Base-by-base conservation (phyloP, 805 yeast species). In the Candida chilensis region DNA sequence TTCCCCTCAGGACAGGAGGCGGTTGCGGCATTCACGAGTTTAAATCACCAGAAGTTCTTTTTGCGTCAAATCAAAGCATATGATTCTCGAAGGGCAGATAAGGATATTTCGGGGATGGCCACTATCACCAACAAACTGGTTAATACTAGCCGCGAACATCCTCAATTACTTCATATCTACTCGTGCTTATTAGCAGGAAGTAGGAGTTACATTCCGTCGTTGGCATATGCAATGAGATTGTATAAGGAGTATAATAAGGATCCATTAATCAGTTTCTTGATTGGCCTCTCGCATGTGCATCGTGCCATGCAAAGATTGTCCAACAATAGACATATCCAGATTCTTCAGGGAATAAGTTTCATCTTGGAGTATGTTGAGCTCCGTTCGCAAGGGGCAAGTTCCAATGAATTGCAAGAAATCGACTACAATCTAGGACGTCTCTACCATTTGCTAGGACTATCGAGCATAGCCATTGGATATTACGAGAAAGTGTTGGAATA, bases 251-350 rank as follows among this genome's bases (percentile, higher is more conserved):
- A 72, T 33, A 78, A 78, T 27, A 56, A 73, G 25, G 95, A 90
- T 38, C 94, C 96, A 2, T 71, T 86, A 60, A 60, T 92, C 2
- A 68, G 85, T 36, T 61, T 92, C 17, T 54, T 81, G 21, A 60
- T 83, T 27, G 96, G 92, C 0, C 52, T 92, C 24, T 76, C 88
- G 0, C 88, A 87, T 53, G 60, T 88, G 16, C 96, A 90, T 43
- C 67, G 97, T 26, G 82, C 96, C 0, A 79, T 88, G 77, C 97
- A 92, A 53, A 66, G 98, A 37, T 74, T 84, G 35, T 79, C 95
- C 4, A 67, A 78, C 5, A 84, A 86, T 50, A 72, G 96, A 33
- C 96, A 90, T 45, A 65, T 82, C 34, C 96, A 88, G 47, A 63
- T 92, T 15, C 57, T 92, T 2, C 96, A 92, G 46, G 96, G 96